phyloP scores from a whole-genome alignment of 2,329 filamentous ascomycete genomes.

The Rosellinia necatrix region DNA sequence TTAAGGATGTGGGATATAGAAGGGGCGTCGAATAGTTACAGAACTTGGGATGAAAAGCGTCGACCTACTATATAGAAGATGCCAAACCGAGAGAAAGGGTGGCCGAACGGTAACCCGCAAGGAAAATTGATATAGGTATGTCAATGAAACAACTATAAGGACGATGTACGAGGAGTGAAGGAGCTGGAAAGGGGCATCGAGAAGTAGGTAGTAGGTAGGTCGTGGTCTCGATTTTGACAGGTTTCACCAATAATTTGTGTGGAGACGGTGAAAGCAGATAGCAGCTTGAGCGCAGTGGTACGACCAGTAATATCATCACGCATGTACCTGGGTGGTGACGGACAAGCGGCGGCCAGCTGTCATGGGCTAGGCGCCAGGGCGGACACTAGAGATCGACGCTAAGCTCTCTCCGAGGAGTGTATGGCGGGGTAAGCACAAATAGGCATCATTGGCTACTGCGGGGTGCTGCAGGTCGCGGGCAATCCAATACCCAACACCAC shows the following conservation, averaged over 20 bases:
- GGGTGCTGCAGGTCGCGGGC: too few species aligned
- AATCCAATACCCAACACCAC: too few species aligned
- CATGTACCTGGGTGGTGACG: constrained; percentile 1
- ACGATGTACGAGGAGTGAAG: neutral
- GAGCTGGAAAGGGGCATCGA: constrained; percentile 10
- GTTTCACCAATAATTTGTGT: constrained; percentile 44
- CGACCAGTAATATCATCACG: neutral
- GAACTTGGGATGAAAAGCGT: neutral
- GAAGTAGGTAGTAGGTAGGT: constrained; percentile 32
- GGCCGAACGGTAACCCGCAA: neutral
- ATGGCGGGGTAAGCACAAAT: constrained; percentile 21
- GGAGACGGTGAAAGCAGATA: too few species aligned
- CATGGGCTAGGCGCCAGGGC: neutral
- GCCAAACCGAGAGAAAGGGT: constrained; percentile 1
- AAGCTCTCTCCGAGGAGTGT: neutral
- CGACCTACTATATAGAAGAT: constrained; percentile 23
- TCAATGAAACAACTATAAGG: constrained; percentile 14
- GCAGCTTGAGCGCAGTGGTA: neutral
- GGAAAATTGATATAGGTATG: constrained; percentile 6
- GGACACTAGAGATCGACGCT: neutral
- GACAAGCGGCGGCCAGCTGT: constrained; percentile 19
- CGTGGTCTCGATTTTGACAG: constrained; percentile 41
- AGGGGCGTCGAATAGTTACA: neutral
- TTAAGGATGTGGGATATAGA: too few species aligned
- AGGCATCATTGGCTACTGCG: constrained; percentile 20